These are phyloP conservation scores for Paramecium octaurelia DNA, from an alignment of 73 alveolate species.

Conservation along the genomic window DNA sequence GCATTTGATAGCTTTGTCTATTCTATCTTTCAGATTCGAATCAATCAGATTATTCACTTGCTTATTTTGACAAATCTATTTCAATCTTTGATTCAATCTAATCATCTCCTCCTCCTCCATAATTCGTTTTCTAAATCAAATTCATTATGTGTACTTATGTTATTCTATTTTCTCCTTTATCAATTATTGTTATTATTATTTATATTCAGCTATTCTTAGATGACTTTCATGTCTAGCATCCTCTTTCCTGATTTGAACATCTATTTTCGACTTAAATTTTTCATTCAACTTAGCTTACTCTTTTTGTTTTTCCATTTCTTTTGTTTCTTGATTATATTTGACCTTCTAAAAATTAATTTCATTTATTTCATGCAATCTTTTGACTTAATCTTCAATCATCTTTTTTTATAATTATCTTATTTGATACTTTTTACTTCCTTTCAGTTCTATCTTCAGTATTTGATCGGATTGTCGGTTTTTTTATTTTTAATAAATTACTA, in stretches of 20 bases:
- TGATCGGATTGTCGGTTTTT: not conserved
- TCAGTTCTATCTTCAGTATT: not conserved
- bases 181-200: not conserved
- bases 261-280: not conserved
- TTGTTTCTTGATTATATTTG: not conserved
- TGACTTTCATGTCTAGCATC: not conserved
- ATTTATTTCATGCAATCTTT: not conserved
- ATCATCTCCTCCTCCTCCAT: not conserved
- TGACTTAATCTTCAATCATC: not conserved
- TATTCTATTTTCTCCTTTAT: not conserved
- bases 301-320: not conserved
- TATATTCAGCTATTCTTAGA: not conserved
- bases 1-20: not conserved
- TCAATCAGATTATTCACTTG: not conserved
- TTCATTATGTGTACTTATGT: not conserved
- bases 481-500: not conserved
- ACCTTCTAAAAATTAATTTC: not conserved
- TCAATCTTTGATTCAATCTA: not conserved
- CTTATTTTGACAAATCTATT: not conserved
- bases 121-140: not conserved
- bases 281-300: not conserved
- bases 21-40: not conserved
- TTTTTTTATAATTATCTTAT: not conserved
- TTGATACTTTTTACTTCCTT: not conserved
- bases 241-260: not conserved